A percentile compares a stretch with the other conserved stretches of the same genome.
These are phyloP conservation scores for Neophaeococcomyces mojaviensis DNA, from an alignment of 2,329 filamentous ascomycete genomes.

Conservation along the genomic window DNA sequence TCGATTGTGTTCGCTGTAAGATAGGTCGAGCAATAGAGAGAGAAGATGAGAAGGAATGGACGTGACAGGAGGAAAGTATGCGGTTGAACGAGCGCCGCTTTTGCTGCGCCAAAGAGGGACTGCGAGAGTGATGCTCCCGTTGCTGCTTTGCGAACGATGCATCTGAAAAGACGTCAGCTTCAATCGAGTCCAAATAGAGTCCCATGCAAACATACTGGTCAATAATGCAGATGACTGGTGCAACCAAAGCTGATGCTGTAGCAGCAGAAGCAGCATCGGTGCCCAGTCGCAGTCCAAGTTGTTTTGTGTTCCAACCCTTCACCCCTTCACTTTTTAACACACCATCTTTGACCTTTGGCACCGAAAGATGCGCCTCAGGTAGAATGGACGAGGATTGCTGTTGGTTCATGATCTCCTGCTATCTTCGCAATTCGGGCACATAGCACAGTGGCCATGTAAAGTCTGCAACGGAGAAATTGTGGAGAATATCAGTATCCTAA, in stretches of 20 bases:
- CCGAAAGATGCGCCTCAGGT: slow-evolving; percentile 3
- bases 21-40: slow-evolving; percentile 81
- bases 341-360: slow-evolving; percentile 7
- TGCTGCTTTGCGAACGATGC: slow-evolving; percentile 45
- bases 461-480: too few species aligned
- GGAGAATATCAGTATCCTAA: too few species aligned
- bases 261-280: slow-evolving; percentile 63
- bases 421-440: too few species aligned
- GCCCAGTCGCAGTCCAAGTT: slow-evolving; percentile 58
- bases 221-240: slow-evolving; percentile 79
- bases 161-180: slow-evolving; percentile 27
- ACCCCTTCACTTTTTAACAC: slow-evolving; percentile 7
- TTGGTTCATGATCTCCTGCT: slow-evolving; percentile 3
- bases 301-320: slow-evolving; percentile 64
- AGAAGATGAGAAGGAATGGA: slow-evolving; percentile 43
- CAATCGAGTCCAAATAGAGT: background rate
- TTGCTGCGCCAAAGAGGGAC: slow-evolving; percentile 34
- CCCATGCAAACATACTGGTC: slow-evolving; percentile 57
- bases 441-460: too few species aligned
- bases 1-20: slow-evolving; percentile 81
- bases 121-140: slow-evolving; percentile 31
- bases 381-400: background rate
- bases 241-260: slow-evolving; percentile 66
- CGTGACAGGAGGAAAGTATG: slow-evolving; percentile 39
- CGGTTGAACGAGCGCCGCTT: slow-evolving; percentile 34